Conservation (phyloP, 495 filamentous ascomycete species). For the Entonaema liquescens region DNA sequence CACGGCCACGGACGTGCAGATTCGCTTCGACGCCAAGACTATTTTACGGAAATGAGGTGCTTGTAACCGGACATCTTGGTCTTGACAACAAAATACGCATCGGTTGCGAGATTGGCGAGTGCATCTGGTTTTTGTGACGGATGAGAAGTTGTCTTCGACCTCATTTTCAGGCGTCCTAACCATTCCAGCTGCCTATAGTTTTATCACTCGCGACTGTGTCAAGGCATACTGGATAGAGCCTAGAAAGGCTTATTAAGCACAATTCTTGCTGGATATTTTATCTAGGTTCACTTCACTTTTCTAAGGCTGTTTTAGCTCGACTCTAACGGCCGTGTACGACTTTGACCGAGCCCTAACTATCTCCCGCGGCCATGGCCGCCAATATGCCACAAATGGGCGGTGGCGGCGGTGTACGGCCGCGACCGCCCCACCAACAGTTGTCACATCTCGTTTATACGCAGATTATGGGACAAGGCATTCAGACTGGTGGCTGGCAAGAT, state of each 20-base stretch:
- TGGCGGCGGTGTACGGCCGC: constrained; percentile 38
- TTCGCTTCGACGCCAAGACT: not conserved
- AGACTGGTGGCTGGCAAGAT: constrained; percentile 47
- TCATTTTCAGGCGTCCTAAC: not conserved
- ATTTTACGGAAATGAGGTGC: constrained; percentile 23
- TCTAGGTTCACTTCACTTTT: not conserved
- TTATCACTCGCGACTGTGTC: not conserved
- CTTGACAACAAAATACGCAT: constrained; percentile 8
- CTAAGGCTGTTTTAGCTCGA: not conserved
- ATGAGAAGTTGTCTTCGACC: not conserved
- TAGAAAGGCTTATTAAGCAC: not conserved
- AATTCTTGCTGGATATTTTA: not conserved
- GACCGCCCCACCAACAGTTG: constrained; percentile 48
- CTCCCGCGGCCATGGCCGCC: constrained; percentile 58
- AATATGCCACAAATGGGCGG: constrained; percentile 57
- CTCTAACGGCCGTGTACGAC: constrained; percentile 9
- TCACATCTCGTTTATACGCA: constrained; percentile 43
- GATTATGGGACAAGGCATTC: constrained; percentile 31
- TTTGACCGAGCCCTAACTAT: constrained; percentile 17
- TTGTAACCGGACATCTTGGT: not conserved
- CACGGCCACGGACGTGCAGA: constrained; percentile 11
- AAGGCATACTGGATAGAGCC: not conserved
- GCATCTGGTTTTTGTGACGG: not conserved
- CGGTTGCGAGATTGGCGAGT: not conserved
- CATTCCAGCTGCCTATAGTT: not conserved